Evolutionary conservation across 202 grass and related monocot genomes (phyloP).

Genomic region (Setaria italica): DNA sequence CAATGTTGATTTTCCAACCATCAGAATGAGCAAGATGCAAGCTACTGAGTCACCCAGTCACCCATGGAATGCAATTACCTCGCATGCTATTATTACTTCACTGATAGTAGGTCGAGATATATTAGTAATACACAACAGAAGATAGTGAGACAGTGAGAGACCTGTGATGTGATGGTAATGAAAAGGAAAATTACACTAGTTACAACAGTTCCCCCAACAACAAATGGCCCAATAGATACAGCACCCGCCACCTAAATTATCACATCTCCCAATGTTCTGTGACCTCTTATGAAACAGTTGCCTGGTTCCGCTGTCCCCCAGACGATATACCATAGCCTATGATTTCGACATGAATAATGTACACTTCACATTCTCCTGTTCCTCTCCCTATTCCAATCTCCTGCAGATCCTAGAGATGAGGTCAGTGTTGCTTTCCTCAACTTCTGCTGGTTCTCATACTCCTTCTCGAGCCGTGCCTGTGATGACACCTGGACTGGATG

Average conservation of each 20-base stretch:
- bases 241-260: conserved; percentile 57
- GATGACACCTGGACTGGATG: conserved; percentile 54
- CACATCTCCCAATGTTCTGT: conserved; percentile 48
- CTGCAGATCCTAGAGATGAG: conserved; percentile 62
- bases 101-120: not conserved
- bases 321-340: conserved; percentile 57
- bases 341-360: conserved; percentile 61
- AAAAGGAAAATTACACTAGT: conserved; percentile 51
- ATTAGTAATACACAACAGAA: conserved; percentile 41
- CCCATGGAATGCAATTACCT: conserved; percentile 11
- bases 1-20: not conserved
- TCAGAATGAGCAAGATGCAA: not conserved
- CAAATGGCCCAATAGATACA: conserved; percentile 68
- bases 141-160: conserved; percentile 23
- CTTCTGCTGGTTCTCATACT: conserved; percentile 88
- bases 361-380: conserved; percentile 89
- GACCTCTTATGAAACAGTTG: conserved; percentile 77
- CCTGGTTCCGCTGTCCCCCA: conserved; percentile 51
- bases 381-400: conserved; percentile 82
- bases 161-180: conserved; percentile 43
- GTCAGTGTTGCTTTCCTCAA: conserved; percentile 84
- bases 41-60: too few species aligned
- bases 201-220: conserved; percentile 60
- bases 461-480: conserved; percentile 65
- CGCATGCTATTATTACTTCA: conserved; percentile 48